These are phyloP conservation scores for Fusarium armeniacum DNA, from an alignment of 2,329 filamentous ascomycete species.

Conservation along the genomic window DNA sequence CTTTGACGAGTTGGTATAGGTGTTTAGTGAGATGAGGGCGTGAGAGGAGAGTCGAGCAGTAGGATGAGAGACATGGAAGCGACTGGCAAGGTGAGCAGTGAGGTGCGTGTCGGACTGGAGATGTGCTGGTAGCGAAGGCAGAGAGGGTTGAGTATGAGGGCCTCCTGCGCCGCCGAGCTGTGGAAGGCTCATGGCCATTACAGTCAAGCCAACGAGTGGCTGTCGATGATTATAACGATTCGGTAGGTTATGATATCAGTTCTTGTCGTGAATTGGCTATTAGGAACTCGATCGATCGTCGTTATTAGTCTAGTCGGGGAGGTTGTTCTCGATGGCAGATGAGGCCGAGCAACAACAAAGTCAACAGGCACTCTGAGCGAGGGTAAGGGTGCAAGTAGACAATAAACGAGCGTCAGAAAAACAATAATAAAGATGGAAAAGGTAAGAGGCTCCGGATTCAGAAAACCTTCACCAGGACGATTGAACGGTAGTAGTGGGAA, in stretches of 20 bases:
- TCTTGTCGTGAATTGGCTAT: slow-evolving; percentile 18
- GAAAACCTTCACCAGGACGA: slow-evolving; percentile 41
- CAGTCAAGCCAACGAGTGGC: slow-evolving; percentile 56
- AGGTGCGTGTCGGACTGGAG: slow-evolving; percentile 83
- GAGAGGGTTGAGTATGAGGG: slow-evolving; percentile 84
- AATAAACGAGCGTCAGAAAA: slow-evolving; percentile 49
- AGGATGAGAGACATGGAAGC: slow-evolving; percentile 91
- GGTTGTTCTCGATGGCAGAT: slow-evolving; percentile 13
- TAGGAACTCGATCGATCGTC: slow-evolving; percentile 24
- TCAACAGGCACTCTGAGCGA: slow-evolving; percentile 45
- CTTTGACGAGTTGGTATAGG: slow-evolving; percentile 89
- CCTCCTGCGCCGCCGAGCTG: slow-evolving; percentile 66
- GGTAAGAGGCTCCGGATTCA: slow-evolving; percentile 35
- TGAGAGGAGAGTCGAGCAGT: slow-evolving; percentile 92
- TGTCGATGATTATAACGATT: slow-evolving; percentile 35
- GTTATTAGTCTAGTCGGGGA: slow-evolving; percentile 16
- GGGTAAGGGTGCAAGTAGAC: slow-evolving; percentile 38
- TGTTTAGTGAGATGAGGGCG: slow-evolving; percentile 92
- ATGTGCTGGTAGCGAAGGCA: slow-evolving; percentile 89
- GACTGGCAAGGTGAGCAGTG: slow-evolving; percentile 85
- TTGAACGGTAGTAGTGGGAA: slow-evolving; percentile 42
- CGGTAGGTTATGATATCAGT: slow-evolving; percentile 26
- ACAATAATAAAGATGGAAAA: slow-evolving; percentile 28
- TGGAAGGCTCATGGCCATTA: slow-evolving; percentile 73
- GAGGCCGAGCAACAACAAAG: slow-evolving; percentile 17